A percentile compares a stretch with the other conserved stretches of the same genome.
Conservation (phyloP, 192 early-diverging fungal species). For the Gryganskiella cystojenkinii region DNA sequence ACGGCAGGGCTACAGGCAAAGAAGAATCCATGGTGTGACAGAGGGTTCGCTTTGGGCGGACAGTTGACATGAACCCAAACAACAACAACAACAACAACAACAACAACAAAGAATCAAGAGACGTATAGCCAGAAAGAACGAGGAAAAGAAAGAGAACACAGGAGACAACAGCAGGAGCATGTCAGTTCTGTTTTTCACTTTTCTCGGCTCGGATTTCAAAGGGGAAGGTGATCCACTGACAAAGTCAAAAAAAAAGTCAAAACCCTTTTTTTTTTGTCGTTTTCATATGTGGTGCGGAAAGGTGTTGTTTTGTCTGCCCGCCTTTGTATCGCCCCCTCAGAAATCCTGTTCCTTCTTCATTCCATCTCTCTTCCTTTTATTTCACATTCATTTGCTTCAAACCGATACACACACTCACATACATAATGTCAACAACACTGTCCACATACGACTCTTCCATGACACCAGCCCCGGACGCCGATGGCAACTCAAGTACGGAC, state of each 20-base stretch:
- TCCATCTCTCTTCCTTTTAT: constrained; percentile 14
- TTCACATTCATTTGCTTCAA: too few species aligned
- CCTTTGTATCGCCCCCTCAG: too few species aligned
- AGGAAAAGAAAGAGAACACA: too few species aligned
- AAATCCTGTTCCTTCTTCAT: neutral
- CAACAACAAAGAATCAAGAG: too few species aligned
- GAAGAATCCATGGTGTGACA: neutral
- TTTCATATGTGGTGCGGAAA: too few species aligned
- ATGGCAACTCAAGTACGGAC: constrained; percentile 31
- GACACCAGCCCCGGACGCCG: constrained; percentile 7
- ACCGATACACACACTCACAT: neutral
- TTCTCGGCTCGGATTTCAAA: constrained; percentile 2
- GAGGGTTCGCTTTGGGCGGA: neutral
- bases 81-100: too few species aligned
- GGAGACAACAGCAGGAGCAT: too few species aligned
- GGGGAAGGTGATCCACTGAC: neutral
- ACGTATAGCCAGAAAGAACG: too few species aligned
- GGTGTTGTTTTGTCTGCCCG: too few species aligned
- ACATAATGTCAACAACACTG: constrained; percentile 1
- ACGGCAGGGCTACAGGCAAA: constrained; percentile 37
- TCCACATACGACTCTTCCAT: neutral
- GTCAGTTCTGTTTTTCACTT: neutral
- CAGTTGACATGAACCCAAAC: too few species aligned
- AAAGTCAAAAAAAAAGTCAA: neutral
- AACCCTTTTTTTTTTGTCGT: too few species aligned